phyloP scores from a whole-genome alignment of 2,329 filamentous ascomycete genomes.

The Fusarium succisae region DNA sequence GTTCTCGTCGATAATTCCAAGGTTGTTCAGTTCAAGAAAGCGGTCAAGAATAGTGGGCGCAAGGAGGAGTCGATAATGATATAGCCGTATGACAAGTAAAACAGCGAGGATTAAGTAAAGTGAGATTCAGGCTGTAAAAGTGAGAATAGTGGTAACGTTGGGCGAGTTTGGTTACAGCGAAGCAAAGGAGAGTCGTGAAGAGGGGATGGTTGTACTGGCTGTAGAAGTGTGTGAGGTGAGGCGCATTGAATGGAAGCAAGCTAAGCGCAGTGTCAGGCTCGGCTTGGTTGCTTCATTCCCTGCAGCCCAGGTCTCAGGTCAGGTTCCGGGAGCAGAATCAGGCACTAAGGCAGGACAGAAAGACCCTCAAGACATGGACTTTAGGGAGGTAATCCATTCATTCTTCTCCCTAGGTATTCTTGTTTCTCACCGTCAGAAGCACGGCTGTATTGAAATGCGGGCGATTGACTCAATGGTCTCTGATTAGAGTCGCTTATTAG shows the following conservation, averaged over 20 bases:
- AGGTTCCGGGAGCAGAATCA: conserved; percentile 17
- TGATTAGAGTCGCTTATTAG: conserved; percentile 11
- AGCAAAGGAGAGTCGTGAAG: conserved; percentile 26
- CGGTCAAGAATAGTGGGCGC: conserved; percentile 25
- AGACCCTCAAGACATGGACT: conserved; percentile 1
- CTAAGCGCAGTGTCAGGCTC: conserved; percentile 34
- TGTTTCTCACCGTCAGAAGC: conserved; percentile 24
- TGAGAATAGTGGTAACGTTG: conserved; percentile 7
- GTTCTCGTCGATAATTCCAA: conserved; percentile 19
- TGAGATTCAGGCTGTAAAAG: conserved; percentile 8
- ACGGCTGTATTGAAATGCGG: neutral
- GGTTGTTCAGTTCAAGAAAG: conserved; percentile 15
- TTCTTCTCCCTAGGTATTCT: neutral
- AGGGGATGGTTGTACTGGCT: conserved; percentile 31
- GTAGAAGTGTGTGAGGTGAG: conserved; percentile 27
- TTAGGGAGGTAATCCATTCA: neutral
- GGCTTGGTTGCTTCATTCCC: conserved; percentile 27
- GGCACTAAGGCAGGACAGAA: conserved; percentile 34
- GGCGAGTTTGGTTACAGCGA: conserved; percentile 14
- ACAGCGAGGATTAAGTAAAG: neutral
- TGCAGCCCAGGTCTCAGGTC: conserved; percentile 29
- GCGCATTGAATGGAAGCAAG: conserved; percentile 18
- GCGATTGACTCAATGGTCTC: conserved; percentile 1
- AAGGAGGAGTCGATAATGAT: conserved; percentile 2
- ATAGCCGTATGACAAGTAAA: neutral